Evolutionary conservation across 106 monocot species (phyloP).

Genomic region (Phalaenopsis aphrodite): DNA sequence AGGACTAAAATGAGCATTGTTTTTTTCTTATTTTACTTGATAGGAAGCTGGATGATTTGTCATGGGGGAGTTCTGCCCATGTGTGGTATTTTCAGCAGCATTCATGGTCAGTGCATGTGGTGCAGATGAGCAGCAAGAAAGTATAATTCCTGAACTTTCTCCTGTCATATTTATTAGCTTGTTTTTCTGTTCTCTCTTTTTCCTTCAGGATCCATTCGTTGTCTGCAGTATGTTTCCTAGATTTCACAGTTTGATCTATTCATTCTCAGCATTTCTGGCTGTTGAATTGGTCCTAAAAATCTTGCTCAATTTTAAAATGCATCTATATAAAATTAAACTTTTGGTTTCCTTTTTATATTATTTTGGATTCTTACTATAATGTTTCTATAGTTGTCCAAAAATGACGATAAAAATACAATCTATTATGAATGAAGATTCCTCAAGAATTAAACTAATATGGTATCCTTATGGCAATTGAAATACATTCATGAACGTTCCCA

Average conservation of each 20-base stretch:
- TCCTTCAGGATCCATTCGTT: not conserved
- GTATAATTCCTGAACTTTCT: not conserved
- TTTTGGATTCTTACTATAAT: not conserved
- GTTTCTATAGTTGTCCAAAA: not conserved
- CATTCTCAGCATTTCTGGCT: not conserved
- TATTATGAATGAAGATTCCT: not conserved
- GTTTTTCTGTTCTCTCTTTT: not conserved
- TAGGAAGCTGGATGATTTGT: not conserved
- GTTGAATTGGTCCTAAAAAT: not conserved
- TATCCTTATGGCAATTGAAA: not conserved
- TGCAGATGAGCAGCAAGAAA: not conserved
- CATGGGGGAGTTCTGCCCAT: not conserved
- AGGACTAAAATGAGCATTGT: constrained; percentile 4
- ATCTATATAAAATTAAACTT: not conserved
- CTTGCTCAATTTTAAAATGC: not conserved
- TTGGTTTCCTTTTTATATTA: not conserved
- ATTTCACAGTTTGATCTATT: not conserved
- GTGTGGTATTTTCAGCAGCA: not conserved
- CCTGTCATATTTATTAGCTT: not conserved
- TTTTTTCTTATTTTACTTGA: not conserved
- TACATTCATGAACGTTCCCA: not conserved
- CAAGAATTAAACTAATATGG: not conserved
- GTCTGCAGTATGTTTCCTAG: not conserved
- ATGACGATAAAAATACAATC: not conserved
- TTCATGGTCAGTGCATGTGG: not conserved